Percentiles rank a stretch among this genome's conserved stretches.
These are phyloP conservation scores for Brassica incana DNA, from an alignment of 345 rosid genomes.

Conservation along the genomic window DNA sequence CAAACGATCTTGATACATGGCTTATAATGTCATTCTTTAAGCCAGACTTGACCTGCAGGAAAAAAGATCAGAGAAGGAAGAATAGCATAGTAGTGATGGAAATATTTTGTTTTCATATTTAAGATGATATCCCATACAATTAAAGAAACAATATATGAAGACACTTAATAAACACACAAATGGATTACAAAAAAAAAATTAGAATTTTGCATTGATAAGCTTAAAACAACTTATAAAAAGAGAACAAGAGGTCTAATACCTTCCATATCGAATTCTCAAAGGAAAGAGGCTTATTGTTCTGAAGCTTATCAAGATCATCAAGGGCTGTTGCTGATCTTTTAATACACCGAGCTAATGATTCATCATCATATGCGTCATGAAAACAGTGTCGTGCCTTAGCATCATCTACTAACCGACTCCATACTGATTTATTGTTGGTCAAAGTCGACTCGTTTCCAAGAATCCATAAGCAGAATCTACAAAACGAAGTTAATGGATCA, in stretches of 20 bases:
- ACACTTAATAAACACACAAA: too few species aligned
- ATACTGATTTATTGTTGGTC: slow-evolving; percentile 36
- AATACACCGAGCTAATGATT: slow-evolving; percentile 33
- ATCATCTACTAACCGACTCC: slow-evolving; percentile 40
- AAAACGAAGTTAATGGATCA: background rate
- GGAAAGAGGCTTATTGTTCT: slow-evolving; percentile 17
- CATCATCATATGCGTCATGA: slow-evolving; percentile 43
- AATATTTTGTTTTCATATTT: too few species aligned
- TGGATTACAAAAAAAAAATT: too few species aligned
- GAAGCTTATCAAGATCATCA: slow-evolving; percentile 31
- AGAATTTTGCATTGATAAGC: too few species aligned
- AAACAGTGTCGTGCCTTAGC: slow-evolving; percentile 43
- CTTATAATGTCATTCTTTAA: slow-evolving; percentile 3
- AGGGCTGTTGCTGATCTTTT: slow-evolving; percentile 31
- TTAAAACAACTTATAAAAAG: too few species aligned
- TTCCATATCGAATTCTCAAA: background rate
- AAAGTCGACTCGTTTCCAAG: slow-evolving; percentile 49
- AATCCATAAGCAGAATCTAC: slow-evolving; percentile 52
- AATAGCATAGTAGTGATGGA: too few species aligned
- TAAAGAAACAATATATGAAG: too few species aligned
- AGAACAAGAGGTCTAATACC: too few species aligned
- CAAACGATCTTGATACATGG: slow-evolving; percentile 24
- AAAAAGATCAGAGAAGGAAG: too few species aligned
- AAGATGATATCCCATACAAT: too few species aligned
- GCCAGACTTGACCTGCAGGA: too few species aligned